These are phyloP conservation scores for Cryoendolithus antarcticus DNA, from an alignment of 2,329 filamentous ascomycete genomes.

Conservation along the genomic window DNA sequence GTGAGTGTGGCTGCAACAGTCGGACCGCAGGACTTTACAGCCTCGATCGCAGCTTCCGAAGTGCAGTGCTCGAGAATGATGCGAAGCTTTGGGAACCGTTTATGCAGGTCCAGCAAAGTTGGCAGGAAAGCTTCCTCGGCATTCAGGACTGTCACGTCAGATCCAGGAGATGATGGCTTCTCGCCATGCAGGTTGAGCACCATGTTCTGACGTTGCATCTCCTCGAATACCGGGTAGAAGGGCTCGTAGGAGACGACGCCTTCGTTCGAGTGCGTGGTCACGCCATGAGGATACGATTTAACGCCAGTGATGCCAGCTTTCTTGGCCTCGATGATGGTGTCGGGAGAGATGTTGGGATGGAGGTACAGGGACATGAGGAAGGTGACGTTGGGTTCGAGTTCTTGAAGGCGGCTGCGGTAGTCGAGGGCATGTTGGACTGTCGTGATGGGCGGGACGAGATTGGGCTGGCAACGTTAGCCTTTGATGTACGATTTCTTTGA, in stretches of 20 bases:
- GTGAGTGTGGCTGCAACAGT: conserved; percentile 74
- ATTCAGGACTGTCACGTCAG: conserved; percentile 40
- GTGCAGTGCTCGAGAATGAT: conserved; percentile 73
- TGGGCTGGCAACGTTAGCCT: conserved; percentile 27
- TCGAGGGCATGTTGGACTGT: conserved; percentile 35
- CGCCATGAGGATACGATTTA: conserved; percentile 53
- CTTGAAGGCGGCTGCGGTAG: conserved; percentile 32
- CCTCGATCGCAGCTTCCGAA: conserved; percentile 65
- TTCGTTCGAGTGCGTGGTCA: conserved; percentile 48
- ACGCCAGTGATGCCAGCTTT: conserved; percentile 59
- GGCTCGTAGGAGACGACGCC: conserved; percentile 58
- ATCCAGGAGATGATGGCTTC: conserved; percentile 43
- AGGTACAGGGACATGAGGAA: conserved; percentile 42
- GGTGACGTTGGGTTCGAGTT: conserved; percentile 36
- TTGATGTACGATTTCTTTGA: too few relatives aligned
- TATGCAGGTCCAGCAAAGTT: conserved; percentile 60
- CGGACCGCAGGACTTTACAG: conserved; percentile 63
- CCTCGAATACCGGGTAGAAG: conserved; percentile 71
- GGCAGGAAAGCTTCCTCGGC: conserved; percentile 71
- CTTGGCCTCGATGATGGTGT: conserved; percentile 57
- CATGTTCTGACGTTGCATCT: conserved; percentile 74
- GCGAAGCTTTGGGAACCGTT: conserved; percentile 58
- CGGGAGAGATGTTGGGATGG: conserved; percentile 36
- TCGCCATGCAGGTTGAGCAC: conserved; percentile 94
- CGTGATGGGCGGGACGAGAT: conserved; percentile 38